Evolutionary conservation across 805 yeast species (phyloP).

Genomic region (Isabelozyma gotoi): DNA sequence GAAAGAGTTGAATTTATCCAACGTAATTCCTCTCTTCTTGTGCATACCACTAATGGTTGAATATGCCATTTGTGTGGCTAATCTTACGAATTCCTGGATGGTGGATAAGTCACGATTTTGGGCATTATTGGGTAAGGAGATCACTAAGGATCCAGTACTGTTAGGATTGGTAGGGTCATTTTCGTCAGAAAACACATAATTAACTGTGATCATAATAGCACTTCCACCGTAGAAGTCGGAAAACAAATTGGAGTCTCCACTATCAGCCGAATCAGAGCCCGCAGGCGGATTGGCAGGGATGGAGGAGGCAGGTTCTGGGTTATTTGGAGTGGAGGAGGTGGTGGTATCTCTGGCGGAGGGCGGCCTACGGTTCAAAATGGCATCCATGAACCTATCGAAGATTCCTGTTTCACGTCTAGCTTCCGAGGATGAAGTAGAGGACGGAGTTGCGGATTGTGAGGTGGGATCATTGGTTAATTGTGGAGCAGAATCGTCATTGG

Average conservation of each 20-base stretch:
- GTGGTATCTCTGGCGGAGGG: neutral
- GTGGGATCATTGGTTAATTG: neutral
- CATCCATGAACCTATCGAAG: slow-evolving; percentile 25
- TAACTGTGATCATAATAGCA: slow-evolving; percentile 44
- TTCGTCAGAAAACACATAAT: slow-evolving; percentile 43
- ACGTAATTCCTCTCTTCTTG: slow-evolving; percentile 52
- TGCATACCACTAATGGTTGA: slow-evolving; percentile 55
- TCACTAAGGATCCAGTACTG: slow-evolving; percentile 57
- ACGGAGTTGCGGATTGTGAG: neutral
- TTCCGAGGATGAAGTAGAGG: slow-evolving; percentile 2
- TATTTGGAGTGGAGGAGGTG: neutral
- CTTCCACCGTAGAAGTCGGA: slow-evolving; percentile 18
- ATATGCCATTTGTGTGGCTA: slow-evolving; percentile 71
- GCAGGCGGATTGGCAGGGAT: slow-evolving; percentile 3
- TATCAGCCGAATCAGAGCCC: neutral
- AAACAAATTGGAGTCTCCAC: slow-evolving; percentile 2
- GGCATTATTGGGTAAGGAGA: slow-evolving; percentile 68
- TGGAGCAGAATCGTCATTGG: too few relatives aligned
- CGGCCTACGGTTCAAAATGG: slow-evolving; percentile 6
- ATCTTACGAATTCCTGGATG: slow-evolving; percentile 57
- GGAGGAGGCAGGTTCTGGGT: neutral
- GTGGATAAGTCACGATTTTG: slow-evolving; percentile 58
- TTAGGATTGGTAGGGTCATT: slow-evolving; percentile 36
- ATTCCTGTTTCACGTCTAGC: slow-evolving; percentile 10
- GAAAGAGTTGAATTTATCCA: slow-evolving; percentile 51